A percentile compares a stretch with the other conserved stretches of the same genome.
Conservation (phyloP, 1,284 basidiomycete species). For the Leccinum pachyderme region DNA sequence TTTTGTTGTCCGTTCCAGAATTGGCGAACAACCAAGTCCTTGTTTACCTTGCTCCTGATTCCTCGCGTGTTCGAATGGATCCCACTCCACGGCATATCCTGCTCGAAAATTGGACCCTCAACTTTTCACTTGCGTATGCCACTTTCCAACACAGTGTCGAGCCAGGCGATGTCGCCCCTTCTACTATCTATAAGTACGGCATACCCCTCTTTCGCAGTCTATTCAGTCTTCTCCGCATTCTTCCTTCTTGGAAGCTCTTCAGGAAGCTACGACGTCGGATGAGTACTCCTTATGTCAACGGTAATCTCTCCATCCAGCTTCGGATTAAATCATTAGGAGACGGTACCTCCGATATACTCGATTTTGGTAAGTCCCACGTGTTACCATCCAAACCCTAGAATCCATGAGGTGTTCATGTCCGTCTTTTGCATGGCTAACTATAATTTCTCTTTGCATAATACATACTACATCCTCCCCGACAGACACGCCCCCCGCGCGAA, state of each 20-base stretch:
- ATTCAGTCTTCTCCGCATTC: slow-evolving; percentile 64
- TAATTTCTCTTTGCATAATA: slow-evolving; percentile 5
- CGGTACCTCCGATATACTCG: slow-evolving; percentile 35
- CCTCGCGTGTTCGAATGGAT: slow-evolving; percentile 60
- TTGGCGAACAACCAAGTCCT: slow-evolving; percentile 66
- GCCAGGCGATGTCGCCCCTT: slow-evolving; percentile 55
- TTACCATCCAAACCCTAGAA: slow-evolving; percentile 21
- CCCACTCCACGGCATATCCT: slow-evolving; percentile 65
- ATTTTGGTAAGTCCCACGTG: slow-evolving; percentile 37
- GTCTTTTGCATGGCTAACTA: slow-evolving; percentile 14
- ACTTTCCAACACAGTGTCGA: slow-evolving; percentile 28
- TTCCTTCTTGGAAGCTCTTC: slow-evolving; percentile 72
- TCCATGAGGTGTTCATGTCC: slow-evolving; percentile 33
- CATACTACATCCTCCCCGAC: slow-evolving; percentile 4
- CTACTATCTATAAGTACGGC: slow-evolving; percentile 78
- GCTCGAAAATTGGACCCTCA: slow-evolving; percentile 70
- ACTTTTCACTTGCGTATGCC: slow-evolving; percentile 41
- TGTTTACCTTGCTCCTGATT: slow-evolving; percentile 57
- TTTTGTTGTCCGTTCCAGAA: slow-evolving; percentile 68
- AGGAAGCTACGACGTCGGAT: slow-evolving; percentile 54
- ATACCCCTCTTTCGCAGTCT: slow-evolving; percentile 76
- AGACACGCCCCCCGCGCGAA: slow-evolving; percentile 44
- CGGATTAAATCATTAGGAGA: slow-evolving; percentile 43
- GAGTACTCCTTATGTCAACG: slow-evolving; percentile 40
- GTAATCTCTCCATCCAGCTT: slow-evolving; percentile 52